Evolutionary conservation across 176 grass and related monocot genomes (phyloP).

Genomic region (Oryza officinalis): DNA sequence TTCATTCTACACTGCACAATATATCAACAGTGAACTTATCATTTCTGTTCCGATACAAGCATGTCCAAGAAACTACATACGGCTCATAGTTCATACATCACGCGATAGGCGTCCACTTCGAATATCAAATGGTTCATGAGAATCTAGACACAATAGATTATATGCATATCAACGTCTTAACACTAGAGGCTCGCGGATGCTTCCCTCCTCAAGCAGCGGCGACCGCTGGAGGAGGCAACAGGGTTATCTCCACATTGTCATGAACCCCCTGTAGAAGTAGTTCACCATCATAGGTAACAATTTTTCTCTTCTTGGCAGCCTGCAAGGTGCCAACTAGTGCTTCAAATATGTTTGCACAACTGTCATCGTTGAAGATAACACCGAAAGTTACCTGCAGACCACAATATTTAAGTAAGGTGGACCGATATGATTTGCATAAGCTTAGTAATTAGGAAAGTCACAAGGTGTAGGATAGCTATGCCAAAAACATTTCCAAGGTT

Average conservation of each 20-base stretch:
- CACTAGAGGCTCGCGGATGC: background rate
- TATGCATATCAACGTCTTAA: background rate
- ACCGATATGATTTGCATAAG: background rate
- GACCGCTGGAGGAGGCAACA: conserved; percentile 48
- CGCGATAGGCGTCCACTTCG: background rate
- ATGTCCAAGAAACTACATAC: conserved; percentile 6
- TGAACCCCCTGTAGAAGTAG: conserved; percentile 93
- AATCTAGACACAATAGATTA: conserved; percentile 26
- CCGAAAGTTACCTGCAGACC: conserved; percentile 75
- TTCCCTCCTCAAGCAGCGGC: conserved; percentile 33
- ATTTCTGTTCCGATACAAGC: background rate
- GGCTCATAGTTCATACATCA: conserved; percentile 18
- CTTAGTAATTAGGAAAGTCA: background rate
- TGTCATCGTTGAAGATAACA: conserved; percentile 91
- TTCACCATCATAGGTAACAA: conserved; percentile 73
- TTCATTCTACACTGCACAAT: too few relatives aligned
- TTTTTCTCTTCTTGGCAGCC: conserved; percentile 79
- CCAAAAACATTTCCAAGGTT: background rate
- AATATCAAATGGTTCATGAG: conserved; percentile 24
- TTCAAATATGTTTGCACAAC: conserved; percentile 93
- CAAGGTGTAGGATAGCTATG: background rate
- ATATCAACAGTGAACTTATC: background rate
- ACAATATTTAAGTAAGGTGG: background rate
- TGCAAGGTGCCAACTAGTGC: conserved; percentile 82
- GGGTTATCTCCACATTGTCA: conserved; percentile 85